These are phyloP conservation scores for Neurospora hispaniola DNA, from an alignment of 495 filamentous ascomycete species.

Conservation along the genomic window DNA sequence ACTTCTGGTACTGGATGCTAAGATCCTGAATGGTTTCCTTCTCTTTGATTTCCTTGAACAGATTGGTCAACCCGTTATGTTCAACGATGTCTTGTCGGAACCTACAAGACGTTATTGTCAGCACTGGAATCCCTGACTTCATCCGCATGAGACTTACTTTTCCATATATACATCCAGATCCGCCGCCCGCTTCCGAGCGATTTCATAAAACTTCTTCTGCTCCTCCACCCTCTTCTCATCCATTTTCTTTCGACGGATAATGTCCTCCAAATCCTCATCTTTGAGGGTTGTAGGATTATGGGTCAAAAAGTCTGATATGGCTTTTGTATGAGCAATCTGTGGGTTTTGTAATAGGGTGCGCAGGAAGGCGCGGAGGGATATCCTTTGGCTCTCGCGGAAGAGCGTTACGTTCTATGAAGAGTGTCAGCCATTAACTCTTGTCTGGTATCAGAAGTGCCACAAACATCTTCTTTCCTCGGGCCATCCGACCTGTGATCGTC, in stretches of 20 bases:
- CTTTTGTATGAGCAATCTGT: constrained; percentile 67
- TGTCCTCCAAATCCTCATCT: constrained; percentile 75
- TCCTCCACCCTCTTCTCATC: constrained; percentile 85
- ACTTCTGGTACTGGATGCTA: constrained; percentile 91
- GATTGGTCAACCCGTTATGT: constrained; percentile 74
- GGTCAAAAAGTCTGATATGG: constrained; percentile 74
- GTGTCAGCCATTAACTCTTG: background rate
- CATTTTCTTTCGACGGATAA: constrained; percentile 65
- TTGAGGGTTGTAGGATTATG: constrained; percentile 54
- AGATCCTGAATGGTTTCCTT: constrained; percentile 80
- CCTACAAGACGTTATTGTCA: constrained; percentile 13
- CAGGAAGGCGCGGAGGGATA: constrained; percentile 84
- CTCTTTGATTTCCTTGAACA: constrained; percentile 83
- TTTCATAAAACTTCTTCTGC: constrained; percentile 88
- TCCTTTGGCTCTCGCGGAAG: constrained; percentile 81
- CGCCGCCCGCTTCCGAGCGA: constrained; percentile 77
- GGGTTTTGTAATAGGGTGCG: constrained; percentile 74
- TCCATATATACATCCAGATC: constrained; percentile 99
- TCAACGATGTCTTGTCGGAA: constrained; percentile 50
- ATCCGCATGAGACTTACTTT: constrained; percentile 46
- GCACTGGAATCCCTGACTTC: background rate
- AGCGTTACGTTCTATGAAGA: constrained; percentile 41
- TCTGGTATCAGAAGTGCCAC: background rate
- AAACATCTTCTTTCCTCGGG: constrained; percentile 13
- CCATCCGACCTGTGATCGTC: constrained; percentile 12